Conservation (phyloP, 257 asterid genomes). For the Voacanga thouarsii region DNA sequence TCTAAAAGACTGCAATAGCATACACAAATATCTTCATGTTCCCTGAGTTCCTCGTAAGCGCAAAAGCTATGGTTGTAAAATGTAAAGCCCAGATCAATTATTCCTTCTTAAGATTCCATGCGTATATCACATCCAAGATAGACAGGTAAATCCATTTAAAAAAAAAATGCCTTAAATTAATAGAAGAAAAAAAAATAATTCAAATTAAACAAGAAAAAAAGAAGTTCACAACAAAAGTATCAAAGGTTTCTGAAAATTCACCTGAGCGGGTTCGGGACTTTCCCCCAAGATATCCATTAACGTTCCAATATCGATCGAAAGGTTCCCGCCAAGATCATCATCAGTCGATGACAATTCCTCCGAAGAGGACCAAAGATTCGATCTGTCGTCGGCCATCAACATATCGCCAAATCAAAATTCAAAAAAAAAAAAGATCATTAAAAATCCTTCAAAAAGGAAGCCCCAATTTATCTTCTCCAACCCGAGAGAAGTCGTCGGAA, state of each 20-base stretch:
- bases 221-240: not conserved
- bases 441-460: slow-evolving; percentile 9
- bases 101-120: not conserved
- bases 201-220: not conserved
- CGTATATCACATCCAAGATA: not conserved
- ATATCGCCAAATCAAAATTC: slow-evolving; percentile 29
- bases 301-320: slow-evolving; percentile 42
- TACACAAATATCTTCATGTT: not conserved
- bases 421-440: slow-evolving; percentile 16
- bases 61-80: not conserved
- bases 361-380: slow-evolving; percentile 18
- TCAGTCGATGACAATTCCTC: slow-evolving; percentile 29
- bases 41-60: not conserved
- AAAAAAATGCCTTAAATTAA: not conserved
- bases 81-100: not conserved
- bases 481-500: not conserved
- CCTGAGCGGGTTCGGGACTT: slow-evolving; percentile 31
- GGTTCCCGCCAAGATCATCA: slow-evolving; percentile 29
- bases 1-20: not conserved
- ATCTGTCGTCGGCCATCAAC: slow-evolving; percentile 49
- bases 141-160: not conserved
- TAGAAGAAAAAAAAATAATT: not conserved
- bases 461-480: slow-evolving; percentile 28
- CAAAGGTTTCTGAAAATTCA: slow-evolving; percentile 8
- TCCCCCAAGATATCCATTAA: slow-evolving; percentile 34